Evolutionary conservation across 225 moss, liverwort and hornwort species (phyloP).

Genomic region (Ulota crispa): DNA sequence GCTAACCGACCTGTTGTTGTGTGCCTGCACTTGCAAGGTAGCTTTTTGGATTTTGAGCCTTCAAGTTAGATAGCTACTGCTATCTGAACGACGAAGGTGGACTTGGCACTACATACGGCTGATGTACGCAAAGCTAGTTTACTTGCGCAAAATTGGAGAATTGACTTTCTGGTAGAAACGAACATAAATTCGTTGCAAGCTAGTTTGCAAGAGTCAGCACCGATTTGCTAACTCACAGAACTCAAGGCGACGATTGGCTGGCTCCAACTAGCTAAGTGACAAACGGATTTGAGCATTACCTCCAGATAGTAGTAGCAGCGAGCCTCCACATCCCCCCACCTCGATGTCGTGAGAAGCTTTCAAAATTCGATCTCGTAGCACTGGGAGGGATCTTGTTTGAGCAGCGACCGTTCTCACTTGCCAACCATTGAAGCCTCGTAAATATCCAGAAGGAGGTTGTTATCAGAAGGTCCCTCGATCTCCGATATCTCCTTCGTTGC

Average conservation of each 20-base stretch:
- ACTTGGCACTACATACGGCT: neutral
- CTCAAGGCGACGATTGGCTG: neutral
- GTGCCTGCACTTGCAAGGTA: neutral
- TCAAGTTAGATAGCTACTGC: neutral
- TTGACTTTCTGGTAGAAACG: neutral
- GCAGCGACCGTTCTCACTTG: conserved; percentile 89
- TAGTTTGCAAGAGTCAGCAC: neutral
- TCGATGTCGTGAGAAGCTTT: conserved; percentile 52
- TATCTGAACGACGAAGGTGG: neutral
- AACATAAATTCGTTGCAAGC: neutral
- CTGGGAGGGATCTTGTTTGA: conserved; percentile 63
- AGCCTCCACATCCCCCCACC: conserved; percentile 56
- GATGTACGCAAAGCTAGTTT: too few species aligned
- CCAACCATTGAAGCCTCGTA: conserved; percentile 54
- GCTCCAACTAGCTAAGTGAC: neutral
- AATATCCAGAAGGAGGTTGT: neutral
- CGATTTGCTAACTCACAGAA: neutral
- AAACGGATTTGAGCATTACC: conserved; percentile 37
- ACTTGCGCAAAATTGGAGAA: neutral
- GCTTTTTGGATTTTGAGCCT: neutral
- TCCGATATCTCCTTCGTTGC: conserved; percentile 16
- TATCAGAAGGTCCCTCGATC: neutral
- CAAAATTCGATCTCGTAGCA: conserved; percentile 52
- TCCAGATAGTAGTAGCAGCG: conserved; percentile 74
- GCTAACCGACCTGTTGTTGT: neutral